Evolutionary conservation across 345 rosid genomes (phyloP).

Genomic region (Sonneratia alba): DNA sequence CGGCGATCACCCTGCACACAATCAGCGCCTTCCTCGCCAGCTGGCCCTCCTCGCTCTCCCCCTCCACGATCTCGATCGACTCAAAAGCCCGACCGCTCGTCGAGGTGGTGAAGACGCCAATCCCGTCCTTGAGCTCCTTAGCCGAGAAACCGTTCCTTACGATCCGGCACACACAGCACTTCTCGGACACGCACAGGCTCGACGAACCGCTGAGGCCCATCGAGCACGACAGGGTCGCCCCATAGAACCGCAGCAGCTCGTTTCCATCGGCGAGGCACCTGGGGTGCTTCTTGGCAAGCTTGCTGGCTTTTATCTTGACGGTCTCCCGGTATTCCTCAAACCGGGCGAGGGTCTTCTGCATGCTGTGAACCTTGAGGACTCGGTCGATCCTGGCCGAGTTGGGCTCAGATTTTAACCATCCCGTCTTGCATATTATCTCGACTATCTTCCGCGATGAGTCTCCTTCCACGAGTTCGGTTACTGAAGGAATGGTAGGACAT

Average conservation of each 20-base stretch:
- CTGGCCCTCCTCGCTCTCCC: constrained; percentile 35
- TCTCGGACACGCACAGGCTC: constrained; percentile 65
- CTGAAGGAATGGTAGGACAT: constrained; percentile 26
- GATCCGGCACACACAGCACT: constrained; percentile 73
- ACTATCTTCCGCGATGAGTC: constrained; percentile 98
- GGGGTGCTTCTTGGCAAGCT: constrained; percentile 64
- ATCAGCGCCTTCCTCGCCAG: constrained; percentile 69
- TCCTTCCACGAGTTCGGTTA: constrained; percentile 93
- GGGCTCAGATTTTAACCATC: constrained; percentile 83
- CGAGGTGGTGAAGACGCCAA: constrained; percentile 91
- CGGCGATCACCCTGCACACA: constrained; percentile 93
- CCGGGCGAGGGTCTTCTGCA: constrained; percentile 85
- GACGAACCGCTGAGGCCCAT: constrained; percentile 78
- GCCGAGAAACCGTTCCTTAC: constrained; percentile 68
- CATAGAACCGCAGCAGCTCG: constrained; percentile 84
- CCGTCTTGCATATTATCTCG: constrained; percentile 85
- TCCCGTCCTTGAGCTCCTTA: constrained; percentile 65
- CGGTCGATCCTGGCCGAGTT: constrained; percentile 84
- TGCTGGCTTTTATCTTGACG: constrained; percentile 54
- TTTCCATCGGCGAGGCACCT: constrained; percentile 95
- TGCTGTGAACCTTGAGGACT: constrained; percentile 88
- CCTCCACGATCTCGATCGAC: constrained; percentile 34
- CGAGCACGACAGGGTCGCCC: constrained; percentile 78
- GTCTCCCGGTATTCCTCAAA: constrained; percentile 89
- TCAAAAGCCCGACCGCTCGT: constrained; percentile 92